phyloP scores from a whole-genome alignment of 2,329 filamentous ascomycete species.

The Ilyonectria destructans region DNA sequence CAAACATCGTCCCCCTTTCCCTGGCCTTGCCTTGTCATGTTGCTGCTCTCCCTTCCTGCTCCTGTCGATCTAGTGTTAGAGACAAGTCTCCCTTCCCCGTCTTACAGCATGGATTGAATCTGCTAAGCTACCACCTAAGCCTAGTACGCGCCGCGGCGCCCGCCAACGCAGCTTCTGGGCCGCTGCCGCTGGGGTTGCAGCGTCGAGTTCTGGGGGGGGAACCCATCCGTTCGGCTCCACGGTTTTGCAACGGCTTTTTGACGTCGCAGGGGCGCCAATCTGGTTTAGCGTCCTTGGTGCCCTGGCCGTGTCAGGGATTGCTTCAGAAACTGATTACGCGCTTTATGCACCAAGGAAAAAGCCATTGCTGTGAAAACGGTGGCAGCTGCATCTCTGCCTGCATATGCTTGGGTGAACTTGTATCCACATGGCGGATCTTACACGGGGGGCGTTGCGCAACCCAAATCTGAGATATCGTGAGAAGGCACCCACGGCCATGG shows the following conservation, averaged over 20 bases:
- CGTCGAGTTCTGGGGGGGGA: conserved; percentile 9
- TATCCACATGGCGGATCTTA: background rate
- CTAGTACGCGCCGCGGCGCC: background rate
- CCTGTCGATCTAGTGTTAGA: conserved; percentile 33
- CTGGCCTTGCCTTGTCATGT: background rate
- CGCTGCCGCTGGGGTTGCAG: conserved; percentile 12
- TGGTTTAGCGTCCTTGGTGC: conserved; percentile 18
- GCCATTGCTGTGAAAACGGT: conserved; percentile 3
- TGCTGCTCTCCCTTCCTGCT: conserved; percentile 19
- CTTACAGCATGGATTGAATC: conserved; percentile 4
- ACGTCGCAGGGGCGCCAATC: conserved; percentile 18
- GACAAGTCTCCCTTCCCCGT: conserved; percentile 6
- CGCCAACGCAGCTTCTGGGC: background rate
- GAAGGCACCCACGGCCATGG: background rate
- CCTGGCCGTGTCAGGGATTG: conserved; percentile 7
- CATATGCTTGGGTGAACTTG: background rate
- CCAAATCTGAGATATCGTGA: background rate
- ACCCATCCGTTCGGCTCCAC: conserved; percentile 26
- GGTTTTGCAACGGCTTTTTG: conserved; percentile 28
- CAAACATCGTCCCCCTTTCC: background rate
- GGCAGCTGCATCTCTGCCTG: background rate
- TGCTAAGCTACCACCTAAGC: background rate
- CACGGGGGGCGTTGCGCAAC: background rate
- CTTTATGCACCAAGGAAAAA: background rate
- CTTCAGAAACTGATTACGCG: background rate